Conservation (phyloP, 352 stramenopile species). For the Phytophthora pseudosyringae region DNA sequence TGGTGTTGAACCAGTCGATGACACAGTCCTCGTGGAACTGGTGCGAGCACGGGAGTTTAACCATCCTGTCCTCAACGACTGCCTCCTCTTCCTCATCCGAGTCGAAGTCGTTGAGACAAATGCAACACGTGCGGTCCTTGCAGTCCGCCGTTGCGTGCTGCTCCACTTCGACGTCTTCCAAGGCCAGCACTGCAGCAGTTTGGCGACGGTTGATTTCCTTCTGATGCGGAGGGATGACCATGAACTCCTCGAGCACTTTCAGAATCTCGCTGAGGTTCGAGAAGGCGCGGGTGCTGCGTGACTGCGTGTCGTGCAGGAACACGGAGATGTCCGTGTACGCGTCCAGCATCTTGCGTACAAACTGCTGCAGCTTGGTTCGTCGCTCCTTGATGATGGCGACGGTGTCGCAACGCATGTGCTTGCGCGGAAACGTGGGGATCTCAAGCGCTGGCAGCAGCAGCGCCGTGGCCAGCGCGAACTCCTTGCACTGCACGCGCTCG, state of each 20-base stretch:
- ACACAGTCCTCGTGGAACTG: constrained; percentile 84
- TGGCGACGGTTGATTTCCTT: constrained; percentile 59
- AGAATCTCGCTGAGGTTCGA: constrained; percentile 43
- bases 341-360: constrained; percentile 61
- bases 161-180: constrained; percentile 57
- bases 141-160: constrained; percentile 5
- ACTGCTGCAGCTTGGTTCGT: constrained; percentile 50
- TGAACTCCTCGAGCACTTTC: constrained; percentile 49
- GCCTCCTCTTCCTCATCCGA: constrained; percentile 28
- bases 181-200: constrained; percentile 52
- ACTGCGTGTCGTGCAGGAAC: constrained; percentile 47
- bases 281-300: constrained; percentile 23
- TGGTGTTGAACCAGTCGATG: constrained; percentile 78
- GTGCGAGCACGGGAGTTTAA: constrained; percentile 68
- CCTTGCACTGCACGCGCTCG: constrained; percentile 41
- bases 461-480: constrained; percentile 53
- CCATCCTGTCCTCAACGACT: constrained; percentile 43
- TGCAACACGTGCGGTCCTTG: constrained; percentile 53
- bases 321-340: constrained; percentile 70
- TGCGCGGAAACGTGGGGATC: constrained; percentile 58
- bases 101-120: constrained; percentile 58
- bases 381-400: constrained; percentile 59
- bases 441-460: constrained; percentile 48
- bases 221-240: constrained; percentile 55
- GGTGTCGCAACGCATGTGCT: constrained; percentile 68